Evolutionary conservation across 192 early-diverging fungal species (phyloP), one percentile per base, ranked within the genome.

Genomic region (Umbelopsis ramanniana): DNA sequence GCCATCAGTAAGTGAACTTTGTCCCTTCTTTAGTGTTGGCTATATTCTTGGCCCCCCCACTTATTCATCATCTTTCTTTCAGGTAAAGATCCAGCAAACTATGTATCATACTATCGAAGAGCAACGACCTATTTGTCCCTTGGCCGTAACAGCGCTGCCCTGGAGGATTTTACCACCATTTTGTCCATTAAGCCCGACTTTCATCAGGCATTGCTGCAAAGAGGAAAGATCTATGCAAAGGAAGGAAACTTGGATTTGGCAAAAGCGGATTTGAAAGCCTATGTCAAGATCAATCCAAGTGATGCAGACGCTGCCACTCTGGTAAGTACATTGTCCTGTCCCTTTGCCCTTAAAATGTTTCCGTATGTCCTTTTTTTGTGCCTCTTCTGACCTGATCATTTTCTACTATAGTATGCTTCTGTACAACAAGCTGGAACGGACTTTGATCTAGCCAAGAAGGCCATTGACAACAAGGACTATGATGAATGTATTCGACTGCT

Each of bases 51-150:
- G n/a, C n/a, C n/a, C n/a, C n/a, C n/a, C n/a, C n/a, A n/a, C n/a
- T n/a, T 66, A 60, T 19, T 68, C 47, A 40, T 22, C 46, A 66
- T 26, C 15, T 24, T 45, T 29, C 35, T 38, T 23, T 21, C 85
- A 84, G 93, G 81, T 37, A 76, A 79, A 45, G 95, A 99, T 70
- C 92, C 94, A 11, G 79, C 84, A 52, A 92, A 94, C 85, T 94
- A 96, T 69, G 74, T 94, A 11, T 90, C 90, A n/a, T 93, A 92
- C 82, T 97, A 91, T 76, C 90, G 92, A 76, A 87, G 96, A 53
- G 97, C 96, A 0, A 89, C 92, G 15, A 91, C 92, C 9, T 90
- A 95, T 52, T 78, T 98, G 47, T 86, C 87, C 22, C 70, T 96
- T 29, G 93, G 92, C 55, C 87, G 89, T 46, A 87, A 86, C 63